Evolutionary conservation across 352 stramenopile genomes (phyloP).

Genomic region (Pythium phragmitis): DNA sequence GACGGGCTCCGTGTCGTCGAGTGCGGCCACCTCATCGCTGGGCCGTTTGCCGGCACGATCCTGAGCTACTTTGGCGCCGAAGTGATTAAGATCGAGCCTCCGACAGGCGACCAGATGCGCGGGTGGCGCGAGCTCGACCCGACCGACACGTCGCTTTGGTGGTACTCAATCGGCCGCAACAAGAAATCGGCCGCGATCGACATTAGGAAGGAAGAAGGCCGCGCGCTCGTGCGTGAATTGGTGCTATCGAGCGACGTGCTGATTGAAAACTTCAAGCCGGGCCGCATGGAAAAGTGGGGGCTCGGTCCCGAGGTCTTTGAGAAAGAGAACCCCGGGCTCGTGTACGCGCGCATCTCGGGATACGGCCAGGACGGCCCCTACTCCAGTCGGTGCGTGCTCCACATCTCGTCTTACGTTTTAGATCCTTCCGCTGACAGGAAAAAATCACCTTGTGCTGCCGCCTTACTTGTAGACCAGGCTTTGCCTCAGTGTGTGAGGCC

Average conservation of each 20-base stretch:
- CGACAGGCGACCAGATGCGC: conserved; percentile 80
- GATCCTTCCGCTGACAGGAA: not conserved
- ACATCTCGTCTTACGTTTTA: not conserved
- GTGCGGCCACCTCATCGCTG: conserved; percentile 78
- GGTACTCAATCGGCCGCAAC: conserved; percentile 88
- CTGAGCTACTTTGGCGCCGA: conserved; percentile 89
- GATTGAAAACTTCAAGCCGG: conserved; percentile 89
- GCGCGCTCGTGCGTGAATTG: conserved; percentile 69
- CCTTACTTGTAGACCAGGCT: conserved; percentile 47
- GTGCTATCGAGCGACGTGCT: conserved; percentile 78
- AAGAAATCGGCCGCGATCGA: conserved; percentile 85
- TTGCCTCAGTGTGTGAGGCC: conserved; percentile 85
- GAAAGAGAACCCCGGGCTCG: conserved; percentile 69
- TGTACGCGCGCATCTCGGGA: conserved; percentile 83
- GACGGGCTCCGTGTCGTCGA: conserved; percentile 75
- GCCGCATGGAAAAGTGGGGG: conserved; percentile 86
- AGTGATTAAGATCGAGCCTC: conserved; percentile 90
- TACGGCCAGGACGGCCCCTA: conserved; percentile 86
- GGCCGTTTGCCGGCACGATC: conserved; percentile 81
- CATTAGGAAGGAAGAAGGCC: conserved; percentile 67
- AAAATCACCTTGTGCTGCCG: not conserved
- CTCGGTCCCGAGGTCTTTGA: conserved; percentile 78
- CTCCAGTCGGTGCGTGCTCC: conserved; percentile 36
- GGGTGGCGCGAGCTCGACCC: conserved; percentile 75
- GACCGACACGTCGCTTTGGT: conserved; percentile 83